phyloP scores from a whole-genome alignment of 148 eudicot species.

The Chenopodium quinoa region DNA sequence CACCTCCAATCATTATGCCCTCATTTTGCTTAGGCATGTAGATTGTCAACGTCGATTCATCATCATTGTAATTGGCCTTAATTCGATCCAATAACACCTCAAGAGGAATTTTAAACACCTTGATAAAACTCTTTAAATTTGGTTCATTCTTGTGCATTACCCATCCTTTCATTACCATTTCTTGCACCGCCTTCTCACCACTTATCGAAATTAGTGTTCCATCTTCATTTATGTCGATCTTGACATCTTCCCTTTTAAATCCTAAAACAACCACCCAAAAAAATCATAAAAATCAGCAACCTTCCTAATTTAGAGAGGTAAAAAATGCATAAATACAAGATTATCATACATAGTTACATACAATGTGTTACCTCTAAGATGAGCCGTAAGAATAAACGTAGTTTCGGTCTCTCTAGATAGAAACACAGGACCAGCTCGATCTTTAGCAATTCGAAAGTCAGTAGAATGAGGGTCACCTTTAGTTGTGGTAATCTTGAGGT shows the following conservation, averaged over 20 bases:
- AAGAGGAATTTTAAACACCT: conserved; percentile 55
- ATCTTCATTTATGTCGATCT: conserved; percentile 62
- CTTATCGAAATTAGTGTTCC: conserved; percentile 53
- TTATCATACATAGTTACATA: neutral
- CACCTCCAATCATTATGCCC: conserved; percentile 44
- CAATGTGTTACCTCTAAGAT: conserved; percentile 48
- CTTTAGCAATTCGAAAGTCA: conserved; percentile 46
- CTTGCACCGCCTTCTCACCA: conserved; percentile 58
- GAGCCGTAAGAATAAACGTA: conserved; percentile 61
- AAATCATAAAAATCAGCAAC: neutral
- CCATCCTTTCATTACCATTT: conserved; percentile 49
- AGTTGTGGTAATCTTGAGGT: conserved; percentile 49
- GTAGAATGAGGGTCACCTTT: conserved; percentile 41
- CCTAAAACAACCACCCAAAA: conserved; percentile 33
- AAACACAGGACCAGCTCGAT: conserved; percentile 49
- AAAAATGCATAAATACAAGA: neutral
- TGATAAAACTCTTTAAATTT: conserved; percentile 41
- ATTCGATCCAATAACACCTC: conserved; percentile 59
- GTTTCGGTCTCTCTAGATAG: conserved; percentile 49
- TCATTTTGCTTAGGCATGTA: conserved; percentile 64
- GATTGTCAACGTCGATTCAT: conserved; percentile 51
- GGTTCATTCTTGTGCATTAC: conserved; percentile 42
- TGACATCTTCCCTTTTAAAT: conserved; percentile 41
- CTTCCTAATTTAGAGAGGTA: neutral
- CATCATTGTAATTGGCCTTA: conserved; percentile 49